Base-by-base conservation (phyloP, 495 filamentous ascomycete species). In the Cercophora sp. region DNA sequence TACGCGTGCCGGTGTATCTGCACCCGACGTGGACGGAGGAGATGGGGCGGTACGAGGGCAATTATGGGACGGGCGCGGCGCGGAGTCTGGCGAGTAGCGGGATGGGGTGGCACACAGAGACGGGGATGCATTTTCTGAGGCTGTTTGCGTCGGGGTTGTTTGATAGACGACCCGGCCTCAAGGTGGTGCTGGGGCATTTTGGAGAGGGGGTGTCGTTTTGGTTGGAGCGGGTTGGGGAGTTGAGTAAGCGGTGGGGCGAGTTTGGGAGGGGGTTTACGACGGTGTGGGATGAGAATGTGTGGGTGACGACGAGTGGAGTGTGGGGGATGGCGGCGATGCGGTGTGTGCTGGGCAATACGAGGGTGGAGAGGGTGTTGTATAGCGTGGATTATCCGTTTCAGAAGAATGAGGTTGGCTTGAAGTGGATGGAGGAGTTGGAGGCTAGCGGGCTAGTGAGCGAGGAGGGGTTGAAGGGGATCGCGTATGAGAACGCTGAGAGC, bases 141-240 rank as follows among this genome's bases (percentile, higher is more conserved):
- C 60, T 71, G 10, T 69, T 58, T 44, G 58, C 61, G 0, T 62
- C 61, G 2, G 70, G 67, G 16, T 22, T 70, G 8, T 86, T 82
- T 53, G 75, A 80, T 58, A 63, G 69, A 3, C 75, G 69, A 45
- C 78, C 83, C 0, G 70, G 70, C 20, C 63, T 86, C 27, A 82
- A 86, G 58, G 67, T 86, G 24, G 76, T 86, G 46, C 63, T 86
- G n/a, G 83, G 83, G 2, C 84, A 87, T 60, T 70, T 85, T 58
- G 84, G 84, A 6, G 83, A 87, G 65, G 73, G 79, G 51, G 65
- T 86, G 15, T 83, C 83, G 0, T 85, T 83, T 55, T 80, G 84
- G 62, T 67, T 87, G 52, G 79, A 79, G 63, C 74, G 84, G 9
- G 79, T 82, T 34, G 66, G 76, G 40, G 70, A 75, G 51, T 75